Base-by-base conservation (phyloP, 257 asterid species). In the Ophiorrhiza pumila region DNA sequence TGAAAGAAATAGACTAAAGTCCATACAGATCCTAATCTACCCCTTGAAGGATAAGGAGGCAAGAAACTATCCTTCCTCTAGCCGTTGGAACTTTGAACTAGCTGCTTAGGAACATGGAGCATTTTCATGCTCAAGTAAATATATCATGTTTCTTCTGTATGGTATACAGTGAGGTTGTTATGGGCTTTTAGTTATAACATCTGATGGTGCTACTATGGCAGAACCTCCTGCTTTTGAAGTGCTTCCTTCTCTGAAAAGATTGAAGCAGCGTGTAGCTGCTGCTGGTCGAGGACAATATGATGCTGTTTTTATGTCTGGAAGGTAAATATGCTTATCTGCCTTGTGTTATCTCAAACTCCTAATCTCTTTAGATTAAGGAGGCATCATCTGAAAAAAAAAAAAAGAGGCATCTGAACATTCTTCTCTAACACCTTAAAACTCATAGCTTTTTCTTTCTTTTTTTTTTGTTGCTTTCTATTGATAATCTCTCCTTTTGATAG, bases 231-330 rank as follows among this genome's bases (percentile, higher is more conserved):
- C 97, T 71, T 93, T 93, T 74, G 97, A 91, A 66, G 92, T 93
- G 46, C 94, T 93, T 73, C 97, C 98, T 18, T 89, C 97, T 31
- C 86, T 93, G 55, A 88, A 86, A 81, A 91, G 94, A 80, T 74
- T 93, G 73, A 93, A 93, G 76, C 91, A 89, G 56, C 96, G 97
- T 34, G 81, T 93, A 59, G 71, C 78, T 61, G 93, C 92, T 29
- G 98, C 96, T 13, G 94, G 98, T 35, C 85, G 89, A 83, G 96
- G 97, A 52, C 92, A 87, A 69, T 93, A 91, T 65, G 91, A 82
- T 71, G 96, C 97, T 5, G 96, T 91, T 77, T 93, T 93, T 86
- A 91, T 93, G 97, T 93, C 98, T 22, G 98, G 98, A 60, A 93
- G 98, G 97, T 93, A 84, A 7, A 57, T 63, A 53, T 47, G 35